Base-by-base conservation (phyloP, 805 yeast species). In the Brettanomyces naardenensis region DNA sequence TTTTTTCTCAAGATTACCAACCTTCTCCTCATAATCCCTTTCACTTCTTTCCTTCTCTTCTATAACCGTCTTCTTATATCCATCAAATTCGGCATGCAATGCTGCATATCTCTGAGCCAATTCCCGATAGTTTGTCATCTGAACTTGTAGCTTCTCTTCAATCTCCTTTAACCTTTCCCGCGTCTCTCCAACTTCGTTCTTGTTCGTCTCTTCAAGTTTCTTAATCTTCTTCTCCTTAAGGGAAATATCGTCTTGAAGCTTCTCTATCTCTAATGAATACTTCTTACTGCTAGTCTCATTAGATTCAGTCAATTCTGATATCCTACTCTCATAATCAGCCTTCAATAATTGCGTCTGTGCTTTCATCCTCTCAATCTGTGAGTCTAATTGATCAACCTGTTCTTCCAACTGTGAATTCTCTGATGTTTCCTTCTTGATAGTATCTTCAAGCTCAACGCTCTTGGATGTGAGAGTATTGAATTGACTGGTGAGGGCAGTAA, bases 341-440 rank as follows among this genome's bases (percentile, higher is more conserved):
- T 18, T 35, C 10, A 20, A 21, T 5, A 19, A 15, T 11, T 19
- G 19, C 7, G 36, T 6, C 20, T 19, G 20, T 9, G 18, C 14
- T n/a, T 15, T 35, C 9, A 38, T 23, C 21, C 21, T 21, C 19
- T 22, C 19, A 15, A 38, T 31, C 21, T 37, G 19, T 7, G 15
- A 15, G 7, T 6, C n/a, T 6, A 46, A 18, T n/a, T 43, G 39
- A 1, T 31, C 34, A 7, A 47, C 35, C 18, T 45, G 41, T 6
- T 42, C 28, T 14, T 38, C 39, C 13, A 43, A 11, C 2, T 26
- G 13, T 1, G 4, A 4, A 17, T 45, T 17, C 23, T 46, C 48
- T 2, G 31, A 19, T 7, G 41, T 42, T 28, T 42, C 45, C 10
- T 13, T 19, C 15, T 33, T 29, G 27, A 49, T 17, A 13, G 43